Evolutionary conservation across 176 grass and related monocot genomes (phyloP), one percentile per base, ranked within the genome.

Genomic region (Miscanthus lutarioriparius): DNA sequence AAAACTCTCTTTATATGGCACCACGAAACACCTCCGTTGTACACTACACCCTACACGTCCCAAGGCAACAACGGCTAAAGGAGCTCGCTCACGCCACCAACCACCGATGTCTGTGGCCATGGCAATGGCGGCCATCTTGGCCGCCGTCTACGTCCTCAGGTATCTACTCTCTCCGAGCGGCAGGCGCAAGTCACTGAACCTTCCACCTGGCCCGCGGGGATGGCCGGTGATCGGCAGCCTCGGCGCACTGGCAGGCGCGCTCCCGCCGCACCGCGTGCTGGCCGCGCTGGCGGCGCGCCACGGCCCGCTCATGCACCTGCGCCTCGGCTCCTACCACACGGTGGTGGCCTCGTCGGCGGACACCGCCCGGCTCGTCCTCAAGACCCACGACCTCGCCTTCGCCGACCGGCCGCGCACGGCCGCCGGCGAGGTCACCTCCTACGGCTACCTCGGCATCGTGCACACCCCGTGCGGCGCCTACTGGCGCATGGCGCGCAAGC

Each of bases 141-240:
- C 61, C 40, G 8, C 62, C 25, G 5, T 83, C 63, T 33, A 33
- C 32, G 6, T 84, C 27, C 23, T 83, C 74, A 76, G 73, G 38
- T 74, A 36, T 15, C 2, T 61, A 41, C 1, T 79, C 65, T 38
- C 13, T 8, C 8, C 5, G 28, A 35, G 45, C 26, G 7, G 27
- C 20, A 6, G 22, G 1, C 30, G 48, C 2, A 56, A 76, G n/a
- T 48, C 80, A 1, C 27, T 80, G 15, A 89, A 82, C 4, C 83
- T 94, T n/a, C 92, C 92, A 1, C 92, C 92, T 0, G 92, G 92
- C 13, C 92, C 90, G 1, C 76, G 75, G 6, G 84, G 87, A 10
- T 95, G 87, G 92, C 92, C 85, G 3, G 72, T 95, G 73, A 41
- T 95, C 62, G 90, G 92, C 43, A 92, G 84, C 48, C 90, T 94